Base-by-base conservation (phyloP, 2,329 filamentous ascomycete species). In the Aphanocladium album region DNA sequence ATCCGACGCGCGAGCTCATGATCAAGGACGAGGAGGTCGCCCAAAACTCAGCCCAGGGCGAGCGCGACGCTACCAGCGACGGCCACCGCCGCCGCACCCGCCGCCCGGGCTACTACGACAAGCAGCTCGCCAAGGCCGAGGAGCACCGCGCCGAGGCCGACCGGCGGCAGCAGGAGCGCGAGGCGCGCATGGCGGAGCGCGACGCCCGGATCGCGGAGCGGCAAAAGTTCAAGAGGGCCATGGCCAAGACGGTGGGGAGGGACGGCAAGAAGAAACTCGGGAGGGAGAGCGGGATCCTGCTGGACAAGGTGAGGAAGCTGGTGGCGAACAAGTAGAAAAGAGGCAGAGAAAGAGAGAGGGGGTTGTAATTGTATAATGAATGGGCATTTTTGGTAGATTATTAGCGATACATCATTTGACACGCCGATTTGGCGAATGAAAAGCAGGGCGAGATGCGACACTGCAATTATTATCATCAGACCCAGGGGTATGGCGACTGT, bases 211-310 rank as follows among this genome's bases (percentile, higher is more conserved):
- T 83, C 3, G 88, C 89, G 54, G 85, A 88, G 67, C 85, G 88
- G 14, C 80, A 86, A 66, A 80, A 80, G 62, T 83, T 88, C 68
- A 82, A 85, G 62, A 85, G 83, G 66, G 85, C 88, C 64, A 84
- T 91, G 73, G 88, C 89, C 64, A 89, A 88, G 72, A 91, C 93
- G 56, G 85, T 88, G 39, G 85, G 89, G 72, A 86, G 86, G 30
- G 84, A 89, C 70, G 90, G 90, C 12, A 87, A 89, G 76, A 83
- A 89, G 73, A 93, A 91, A 76, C 73, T 96, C 52, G 92, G 92
- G 1, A 82, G 90, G 63, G 91, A 96, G 79, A 93, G 91, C 67
- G 83, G 82, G 37, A 80, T 93, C 41, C 68, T 96, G 67, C 76
- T 96, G 60, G 89, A 91, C 69, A 90, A 88, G 75, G 88, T 93